Base-by-base conservation (phyloP, 2,329 filamentous ascomycete genomes). In the Cercospora sp. region DNA sequence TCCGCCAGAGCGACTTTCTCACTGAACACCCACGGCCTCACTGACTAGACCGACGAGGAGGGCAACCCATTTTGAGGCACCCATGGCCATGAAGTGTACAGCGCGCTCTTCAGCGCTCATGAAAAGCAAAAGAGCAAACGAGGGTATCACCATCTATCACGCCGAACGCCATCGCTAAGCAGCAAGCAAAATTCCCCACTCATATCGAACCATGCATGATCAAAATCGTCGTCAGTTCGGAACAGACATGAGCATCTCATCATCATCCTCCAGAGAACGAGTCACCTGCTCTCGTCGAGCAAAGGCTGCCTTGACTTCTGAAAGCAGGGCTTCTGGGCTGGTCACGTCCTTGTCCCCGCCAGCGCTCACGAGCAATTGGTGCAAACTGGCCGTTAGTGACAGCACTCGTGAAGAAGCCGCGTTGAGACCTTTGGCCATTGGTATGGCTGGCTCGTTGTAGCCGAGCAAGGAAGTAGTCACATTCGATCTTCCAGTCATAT, bases 401-500 rank as follows among this genome's bases (percentile, higher is more conserved):
- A 67, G 45, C 2, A 72, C 12, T 18, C 68, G 64, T n/a, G 61
- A 62, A 26, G 63, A 59, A 10, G 58, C 62, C 12, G 64, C 57
- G 39, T 65, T 45, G 20, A 72, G 62, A 57, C 64, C 63, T 18
- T n/a, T 26, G 28, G 66, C 26, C 42, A 20, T 36, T 69, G 70
- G 13, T 70, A 68, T 20, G 8, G 75, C 70, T 36, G 72, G 71
- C 64, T 75, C 68, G 23, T 75, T 75, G 70, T 70, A 78, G 3
- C 65, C 63, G 5, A 75, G 66, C 10, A 76, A 39, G 10, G 72
- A 71, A 20, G 18, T 9, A 12, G 66, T 62, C 45, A 69, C 60
- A 23, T 75, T 72, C 9, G 72, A 57, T 18, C 48, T 67, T n/a
- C 59, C 66, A 5, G 60, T 61, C 59, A 60, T 58, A 4, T 51